Conservation (phyloP, 768 basidiomycete genomes). For the Boletus barrowsii region DNA sequence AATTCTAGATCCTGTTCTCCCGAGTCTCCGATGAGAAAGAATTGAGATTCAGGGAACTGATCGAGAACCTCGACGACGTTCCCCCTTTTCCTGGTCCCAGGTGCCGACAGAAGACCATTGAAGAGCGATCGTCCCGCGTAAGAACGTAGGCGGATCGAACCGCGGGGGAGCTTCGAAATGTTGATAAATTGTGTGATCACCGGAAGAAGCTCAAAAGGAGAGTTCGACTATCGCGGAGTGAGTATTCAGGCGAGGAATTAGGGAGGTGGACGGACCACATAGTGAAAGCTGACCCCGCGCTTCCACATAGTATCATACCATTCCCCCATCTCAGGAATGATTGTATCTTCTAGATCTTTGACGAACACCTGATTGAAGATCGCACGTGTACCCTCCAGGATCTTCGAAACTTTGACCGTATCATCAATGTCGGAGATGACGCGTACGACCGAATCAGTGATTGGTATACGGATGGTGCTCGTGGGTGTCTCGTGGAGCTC, state of each 20-base stretch:
- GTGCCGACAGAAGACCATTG: conserved; percentile 76
- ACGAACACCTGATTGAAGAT: conserved; percentile 94
- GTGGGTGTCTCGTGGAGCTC: conserved; percentile 35
- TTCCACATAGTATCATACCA: conserved; percentile 73
- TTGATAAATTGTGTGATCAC: conserved; percentile 74
- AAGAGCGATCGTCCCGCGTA: conserved; percentile 84
- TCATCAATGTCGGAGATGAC: conserved; percentile 95
- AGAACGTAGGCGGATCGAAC: conserved; percentile 78
- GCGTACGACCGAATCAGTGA: conserved; percentile 64
- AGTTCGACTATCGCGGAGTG: conserved; percentile 65
- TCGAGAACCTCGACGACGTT: conserved; percentile 78
- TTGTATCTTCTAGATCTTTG: conserved; percentile 70
- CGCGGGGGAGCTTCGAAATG: conserved; percentile 64
- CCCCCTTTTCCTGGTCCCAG: conserved; percentile 77
- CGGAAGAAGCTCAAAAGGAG: conserved; percentile 81
- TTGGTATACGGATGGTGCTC: conserved; percentile 37
- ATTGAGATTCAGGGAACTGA: conserved; percentile 67
- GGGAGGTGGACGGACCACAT: conserved; percentile 60
- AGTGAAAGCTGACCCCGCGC: conserved; percentile 78
- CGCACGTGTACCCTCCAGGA: conserved; percentile 74
- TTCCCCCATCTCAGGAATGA: conserved; percentile 79
- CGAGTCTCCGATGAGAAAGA: conserved; percentile 87
- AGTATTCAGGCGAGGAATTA: neutral
- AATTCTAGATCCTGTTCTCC: conserved; percentile 96
- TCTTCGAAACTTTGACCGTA: conserved; percentile 66